phyloP scores from a whole-genome alignment of 805 yeast species.

The Wickerhamomyces sydowiorum region DNA sequence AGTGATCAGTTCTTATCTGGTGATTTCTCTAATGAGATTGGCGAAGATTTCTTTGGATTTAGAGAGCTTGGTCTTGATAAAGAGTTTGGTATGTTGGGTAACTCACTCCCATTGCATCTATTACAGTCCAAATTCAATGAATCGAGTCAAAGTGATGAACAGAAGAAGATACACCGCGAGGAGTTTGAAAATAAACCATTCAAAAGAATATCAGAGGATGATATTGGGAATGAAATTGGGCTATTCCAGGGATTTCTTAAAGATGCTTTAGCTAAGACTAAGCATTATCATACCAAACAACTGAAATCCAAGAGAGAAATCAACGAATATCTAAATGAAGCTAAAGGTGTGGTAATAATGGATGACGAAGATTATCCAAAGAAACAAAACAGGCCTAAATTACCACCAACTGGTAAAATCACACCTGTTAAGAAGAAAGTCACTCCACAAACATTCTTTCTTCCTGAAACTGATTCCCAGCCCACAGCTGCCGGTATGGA shows the following conservation, averaged over 20 bases:
- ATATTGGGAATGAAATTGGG: slow-evolving; percentile 49
- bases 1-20: slow-evolving; percentile 94
- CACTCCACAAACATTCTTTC: slow-evolving; percentile 46
- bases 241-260: slow-evolving; percentile 50
- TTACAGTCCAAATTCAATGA: slow-evolving; percentile 70
- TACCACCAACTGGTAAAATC: slow-evolving; percentile 90
- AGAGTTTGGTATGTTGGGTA: slow-evolving; percentile 79
- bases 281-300: slow-evolving; percentile 34
- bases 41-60: slow-evolving; percentile 98
- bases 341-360: slow-evolving; percentile 43
- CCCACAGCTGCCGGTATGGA: neutral
- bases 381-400: slow-evolving; percentile 65
- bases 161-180: slow-evolving; percentile 50
- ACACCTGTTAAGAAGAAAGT: slow-evolving; percentile 61
- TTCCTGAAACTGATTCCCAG: slow-evolving; percentile 28
- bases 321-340: slow-evolving; percentile 23
- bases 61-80: slow-evolving; percentile 88
- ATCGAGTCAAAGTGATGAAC: slow-evolving; percentile 39
- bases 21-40: slow-evolving; percentile 87
- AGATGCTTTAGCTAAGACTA: slow-evolving; percentile 36
- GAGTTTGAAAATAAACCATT: slow-evolving; percentile 57
- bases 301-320: slow-evolving; percentile 19
- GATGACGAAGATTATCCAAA: slow-evolving; percentile 87
- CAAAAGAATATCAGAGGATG: slow-evolving; percentile 45
- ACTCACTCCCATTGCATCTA: slow-evolving; percentile 85